Evolutionary conservation across 257 asterid species (phyloP), one percentile per base, ranked within the genome.

Genomic region (Jasminum sambac): DNA sequence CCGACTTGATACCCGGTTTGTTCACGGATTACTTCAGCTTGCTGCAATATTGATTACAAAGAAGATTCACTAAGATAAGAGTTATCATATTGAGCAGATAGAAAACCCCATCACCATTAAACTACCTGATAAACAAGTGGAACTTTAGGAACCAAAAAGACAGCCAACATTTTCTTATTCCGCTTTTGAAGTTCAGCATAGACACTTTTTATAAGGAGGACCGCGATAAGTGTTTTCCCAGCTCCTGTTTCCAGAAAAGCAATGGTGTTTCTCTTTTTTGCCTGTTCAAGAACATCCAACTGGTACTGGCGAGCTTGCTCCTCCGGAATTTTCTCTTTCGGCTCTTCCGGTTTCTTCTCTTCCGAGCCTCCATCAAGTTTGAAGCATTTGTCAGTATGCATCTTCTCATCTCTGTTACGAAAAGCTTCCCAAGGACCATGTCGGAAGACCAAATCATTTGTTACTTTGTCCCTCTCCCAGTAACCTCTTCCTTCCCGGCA

Each of bases 231-330:
- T 11, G 99, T 95, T 81, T 95, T 95, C 48, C 99, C 99, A 34
- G 99, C 96, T 64, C 99, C 99, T 34, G 99, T 95, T 83, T 95
- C 99, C 70, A 95, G 96, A 84, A 95, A 95, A 21, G 99, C 96
- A 30, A 95, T 95, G 0, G 99, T 91, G 66, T 95, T 95, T 76
- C 85, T 89, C 80, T 76, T 76, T 84, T 90, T 89, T 3, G 99
- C 99, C 84, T 95, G 99, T 73, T 95, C 98, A 72, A 91, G 95
- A 72, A 95, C 98, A 79, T 95, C 99, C 88, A 95, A 77, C 80
- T 95, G 99, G 81, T 95, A 95, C 75, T 83, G 84, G n/a, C 99
- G 96, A 26, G 96, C 99, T 76, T 85, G 83, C 87, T 89, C 96
- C 76, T 88, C 93, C 6, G 90, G 96, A 74, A 77, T 73, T 78